phyloP scores from a whole-genome alignment of 371 early-diverging fungal species.

The Actinomucor elegans region DNA sequence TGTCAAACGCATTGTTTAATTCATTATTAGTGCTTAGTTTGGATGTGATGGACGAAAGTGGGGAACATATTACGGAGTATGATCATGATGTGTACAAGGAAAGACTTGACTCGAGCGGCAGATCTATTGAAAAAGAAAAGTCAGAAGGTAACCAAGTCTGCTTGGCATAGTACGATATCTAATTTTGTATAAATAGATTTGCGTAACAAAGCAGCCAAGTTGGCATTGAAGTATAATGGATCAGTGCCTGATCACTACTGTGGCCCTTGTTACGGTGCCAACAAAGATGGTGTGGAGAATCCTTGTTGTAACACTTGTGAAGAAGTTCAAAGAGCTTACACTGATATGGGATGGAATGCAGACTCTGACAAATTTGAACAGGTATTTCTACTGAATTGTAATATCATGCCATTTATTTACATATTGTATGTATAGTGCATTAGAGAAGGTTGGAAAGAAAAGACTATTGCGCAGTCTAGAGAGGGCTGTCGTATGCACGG shows the following conservation, averaged over 20 bases:
- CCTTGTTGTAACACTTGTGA: conserved; percentile 94
- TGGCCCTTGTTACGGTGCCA: conserved; percentile 89
- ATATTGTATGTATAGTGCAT: conserved; percentile 63
- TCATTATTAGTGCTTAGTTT: conserved; percentile 68
- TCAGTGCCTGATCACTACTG: conserved; percentile 59
- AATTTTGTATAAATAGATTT: conserved; percentile 8
- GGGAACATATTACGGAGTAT: conserved; percentile 81
- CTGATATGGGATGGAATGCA: conserved; percentile 77
- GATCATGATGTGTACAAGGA: conserved; percentile 80
- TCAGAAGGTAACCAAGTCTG: conserved; percentile 34
- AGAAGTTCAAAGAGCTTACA: conserved; percentile 83
- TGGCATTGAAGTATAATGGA: conserved; percentile 7
- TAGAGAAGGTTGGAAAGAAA: conserved; percentile 79
- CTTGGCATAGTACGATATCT: neutral
- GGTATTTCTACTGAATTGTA: conserved; percentile 7
- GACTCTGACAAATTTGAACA: conserved; percentile 80
- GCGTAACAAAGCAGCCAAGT: conserved; percentile 18
- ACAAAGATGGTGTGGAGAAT: conserved; percentile 37
- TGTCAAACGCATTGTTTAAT: no score
- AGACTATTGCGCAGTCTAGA: conserved; percentile 66
- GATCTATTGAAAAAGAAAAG: conserved; percentile 58
- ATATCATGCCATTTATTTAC: neutral
- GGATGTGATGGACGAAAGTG: conserved; percentile 92
- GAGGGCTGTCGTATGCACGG: conserved; percentile 94
- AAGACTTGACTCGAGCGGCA: conserved; percentile 72